Evolutionary conservation across 106 monocot genomes (phyloP).

Genomic region (Allium cepa): DNA sequence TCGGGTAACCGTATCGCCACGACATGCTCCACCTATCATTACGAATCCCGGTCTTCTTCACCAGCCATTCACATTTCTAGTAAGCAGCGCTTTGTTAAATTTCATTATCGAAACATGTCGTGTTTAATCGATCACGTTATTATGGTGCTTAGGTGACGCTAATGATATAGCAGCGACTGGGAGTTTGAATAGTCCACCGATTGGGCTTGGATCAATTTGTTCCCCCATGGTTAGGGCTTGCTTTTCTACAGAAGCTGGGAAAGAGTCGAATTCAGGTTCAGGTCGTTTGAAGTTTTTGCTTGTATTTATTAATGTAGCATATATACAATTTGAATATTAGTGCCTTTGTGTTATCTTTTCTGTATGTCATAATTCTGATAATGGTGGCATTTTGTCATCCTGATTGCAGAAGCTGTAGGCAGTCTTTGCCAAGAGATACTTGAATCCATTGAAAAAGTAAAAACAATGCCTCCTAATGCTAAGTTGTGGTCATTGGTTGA

Average conservation of each 20-base stretch:
- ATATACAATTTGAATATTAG: background rate
- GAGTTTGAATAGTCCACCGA: background rate
- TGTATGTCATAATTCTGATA: background rate
- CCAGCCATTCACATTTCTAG: background rate
- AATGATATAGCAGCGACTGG: slow-evolving; percentile 4
- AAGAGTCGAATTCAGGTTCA: slow-evolving; percentile 16
- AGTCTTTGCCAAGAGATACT: slow-evolving; percentile 60
- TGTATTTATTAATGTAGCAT: background rate
- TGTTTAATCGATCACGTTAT: background rate
- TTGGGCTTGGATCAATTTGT: background rate
- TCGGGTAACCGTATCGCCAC: background rate
- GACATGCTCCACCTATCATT: background rate
- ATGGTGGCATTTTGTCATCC: background rate
- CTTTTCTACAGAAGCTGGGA: slow-evolving; percentile 34
- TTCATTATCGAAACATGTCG: background rate
- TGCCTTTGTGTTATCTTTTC: background rate
- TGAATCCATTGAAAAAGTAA: slow-evolving; percentile 71
- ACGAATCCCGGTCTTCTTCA: background rate
- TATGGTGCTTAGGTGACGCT: slow-evolving; percentile 11
- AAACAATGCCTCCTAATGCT: slow-evolving; percentile 93
- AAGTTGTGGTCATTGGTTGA: slow-evolving; percentile 79
- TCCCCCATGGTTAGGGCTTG: slow-evolving; percentile 9
- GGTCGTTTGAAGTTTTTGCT: slow-evolving; percentile 15
- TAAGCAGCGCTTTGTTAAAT: background rate
- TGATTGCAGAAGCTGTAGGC: slow-evolving; percentile 45